Base-by-base conservation (phyloP, 139 green algal species). In the Haematococcus lacustris region DNA sequence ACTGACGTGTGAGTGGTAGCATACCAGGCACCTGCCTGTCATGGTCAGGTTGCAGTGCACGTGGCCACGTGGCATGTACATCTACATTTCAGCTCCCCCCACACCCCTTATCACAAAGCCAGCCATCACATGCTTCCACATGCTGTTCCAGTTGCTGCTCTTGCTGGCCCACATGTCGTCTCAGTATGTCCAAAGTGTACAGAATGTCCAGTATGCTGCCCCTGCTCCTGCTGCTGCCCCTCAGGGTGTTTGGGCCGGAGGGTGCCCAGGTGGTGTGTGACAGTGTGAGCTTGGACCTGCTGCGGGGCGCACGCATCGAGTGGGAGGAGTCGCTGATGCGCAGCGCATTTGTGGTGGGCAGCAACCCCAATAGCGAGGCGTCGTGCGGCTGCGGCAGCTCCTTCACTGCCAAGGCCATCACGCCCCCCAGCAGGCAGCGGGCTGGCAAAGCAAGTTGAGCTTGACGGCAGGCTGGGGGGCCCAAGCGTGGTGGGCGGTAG, bases 251-350 rank as follows among this genome's bases (percentile, higher is more conserved):
- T 78, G 78, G 91, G 63, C 38, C 77, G 13, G 86, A 91, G 26
- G 93, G 92, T 2, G 87, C 82, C 21, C 79, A 72, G 23, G 68
- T 98, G 57, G 75, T 97, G 68, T 90, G 88, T 33, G 93, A 98
- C 73, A 64, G 84, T 33, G 77, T 97, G 0, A 98, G 93, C 0
- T 71, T 95, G 2, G 79, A 89, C 38, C 96, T 97, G 79, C 66
- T 98, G 1, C 81, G 87, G 33, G 93, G 93, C 2, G 70, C 87
- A 28, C 93, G 83, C 7, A 71, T 98, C 1, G 93, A 97, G 78
- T 98, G 87, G 79, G 85, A 89, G 64, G 85, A 92, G 30, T 87
- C 89, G 66, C 77, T 98, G 13, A 97, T 98, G 82, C 79, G 87
- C 7, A 91, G 86, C 9, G 86, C 88, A 0, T 98, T 98, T 76